Evolutionary conservation across 2,329 filamentous ascomycete genomes (phyloP).

Genomic region (Verticillium isaacii): DNA sequence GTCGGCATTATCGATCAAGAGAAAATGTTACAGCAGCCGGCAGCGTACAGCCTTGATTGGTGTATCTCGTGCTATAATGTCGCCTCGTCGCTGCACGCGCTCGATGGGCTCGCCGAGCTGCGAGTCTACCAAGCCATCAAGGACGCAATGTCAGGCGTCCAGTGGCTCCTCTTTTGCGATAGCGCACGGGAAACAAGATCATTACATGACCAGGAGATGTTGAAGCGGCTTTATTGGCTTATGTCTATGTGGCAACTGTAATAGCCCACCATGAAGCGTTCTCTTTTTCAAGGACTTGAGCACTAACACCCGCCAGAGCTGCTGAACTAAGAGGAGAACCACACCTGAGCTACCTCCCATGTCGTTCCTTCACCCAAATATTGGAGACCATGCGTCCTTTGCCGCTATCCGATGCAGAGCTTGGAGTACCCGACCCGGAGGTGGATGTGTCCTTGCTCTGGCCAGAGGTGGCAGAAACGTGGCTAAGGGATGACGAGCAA

Average conservation of each 20-base stretch:
- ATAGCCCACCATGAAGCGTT: no score
- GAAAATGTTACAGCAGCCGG: constrained; percentile 15
- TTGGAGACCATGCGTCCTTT: constrained; percentile 19
- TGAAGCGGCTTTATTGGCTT: constrained; percentile 29
- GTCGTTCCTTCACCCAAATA: constrained; percentile 10
- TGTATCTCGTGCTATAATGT: constrained; percentile 31
- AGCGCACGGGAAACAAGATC: constrained; percentile 12
- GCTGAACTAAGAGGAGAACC: constrained; percentile 22
- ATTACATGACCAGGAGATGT: constrained; percentile 22
- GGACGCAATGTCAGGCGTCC: constrained; percentile 22
- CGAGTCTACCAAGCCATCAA: constrained; percentile 14
- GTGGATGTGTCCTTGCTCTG: constrained; percentile 2
- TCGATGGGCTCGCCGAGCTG: constrained; percentile 8
- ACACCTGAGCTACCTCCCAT: constrained; percentile 18
- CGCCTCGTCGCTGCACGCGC: constrained; percentile 16
- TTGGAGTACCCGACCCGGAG: constrained; percentile 15
- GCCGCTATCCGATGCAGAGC: constrained; percentile 22
- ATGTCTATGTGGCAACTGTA: constrained; percentile 17
- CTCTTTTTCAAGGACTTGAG: neutral
- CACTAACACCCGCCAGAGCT: constrained; percentile 9
- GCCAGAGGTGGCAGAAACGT: constrained; percentile 11
- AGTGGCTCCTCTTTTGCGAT: constrained; percentile 23
- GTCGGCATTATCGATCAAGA: constrained; percentile 22
- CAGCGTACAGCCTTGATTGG: constrained; percentile 24
- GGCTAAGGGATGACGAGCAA: constrained; percentile 24